Conservation (phyloP, 169 alveolate genomes). For the Cryptosporidium viatorum region DNA sequence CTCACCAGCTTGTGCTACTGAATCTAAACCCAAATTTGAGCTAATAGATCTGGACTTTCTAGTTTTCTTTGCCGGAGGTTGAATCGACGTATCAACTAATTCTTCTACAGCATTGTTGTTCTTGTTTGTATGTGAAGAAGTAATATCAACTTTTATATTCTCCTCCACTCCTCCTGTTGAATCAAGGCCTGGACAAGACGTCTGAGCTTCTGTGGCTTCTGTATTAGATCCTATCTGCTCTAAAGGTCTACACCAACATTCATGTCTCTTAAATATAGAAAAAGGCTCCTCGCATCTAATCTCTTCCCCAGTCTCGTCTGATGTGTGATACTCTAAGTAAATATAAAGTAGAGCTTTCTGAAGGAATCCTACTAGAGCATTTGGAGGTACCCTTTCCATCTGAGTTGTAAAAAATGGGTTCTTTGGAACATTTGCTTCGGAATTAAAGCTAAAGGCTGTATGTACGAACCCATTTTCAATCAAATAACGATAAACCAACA, state of each 20-base stretch:
- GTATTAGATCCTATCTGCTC: constrained; percentile 72
- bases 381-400: constrained; percentile 88
- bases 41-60: constrained; percentile 21
- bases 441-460: constrained; percentile 86
- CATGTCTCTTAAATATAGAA: constrained; percentile 86
- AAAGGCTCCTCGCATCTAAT: constrained; percentile 86
- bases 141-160: not conserved
- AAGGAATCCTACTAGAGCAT: constrained; percentile 87
- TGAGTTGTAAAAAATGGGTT: constrained; percentile 86
- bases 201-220: not conserved
- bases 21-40: not conserved
- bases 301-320: constrained; percentile 79
- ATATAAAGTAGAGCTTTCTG: constrained; percentile 90
- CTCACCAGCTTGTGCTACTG: not conserved
- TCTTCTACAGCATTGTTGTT: not conserved
- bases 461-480: constrained; percentile 89
- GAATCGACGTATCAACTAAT: not conserved
- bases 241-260: constrained; percentile 83
- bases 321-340: constrained; percentile 87
- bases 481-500: constrained; percentile 87
- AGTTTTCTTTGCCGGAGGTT: constrained; percentile 12
- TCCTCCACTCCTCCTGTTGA: not conserved
- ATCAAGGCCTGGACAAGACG: not conserved
- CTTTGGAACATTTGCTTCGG: constrained; percentile 85
- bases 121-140: not conserved